Evolutionary conservation across 352 stramenopile species (phyloP).

Genomic region (Globisporangium radiosum): DNA sequence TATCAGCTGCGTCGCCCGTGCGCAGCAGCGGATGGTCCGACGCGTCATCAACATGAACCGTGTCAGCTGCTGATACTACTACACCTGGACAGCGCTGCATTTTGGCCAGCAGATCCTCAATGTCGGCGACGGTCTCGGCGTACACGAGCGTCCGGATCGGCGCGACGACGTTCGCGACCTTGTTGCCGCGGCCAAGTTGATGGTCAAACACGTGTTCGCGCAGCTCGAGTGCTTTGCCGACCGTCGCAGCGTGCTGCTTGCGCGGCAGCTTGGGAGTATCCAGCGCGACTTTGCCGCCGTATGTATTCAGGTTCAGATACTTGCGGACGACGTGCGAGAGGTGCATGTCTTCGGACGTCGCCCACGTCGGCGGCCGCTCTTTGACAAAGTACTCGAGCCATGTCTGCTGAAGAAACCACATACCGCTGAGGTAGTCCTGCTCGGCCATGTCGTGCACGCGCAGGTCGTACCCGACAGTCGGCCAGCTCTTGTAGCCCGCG

Average conservation of each 20-base stretch:
- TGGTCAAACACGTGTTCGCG: conserved; percentile 59
- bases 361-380: conserved; percentile 40
- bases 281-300: conserved; percentile 40
- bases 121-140: conserved; percentile 36
- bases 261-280: conserved; percentile 16
- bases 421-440: conserved; percentile 56
- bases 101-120: conserved; percentile 32
- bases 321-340: conserved; percentile 57
- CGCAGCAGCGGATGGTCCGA: neutral
- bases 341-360: conserved; percentile 58
- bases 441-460: conserved; percentile 26
- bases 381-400: conserved; percentile 66
- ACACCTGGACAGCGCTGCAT: conserved; percentile 19
- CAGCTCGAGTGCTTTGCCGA: conserved; percentile 38
- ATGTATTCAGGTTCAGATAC: conserved; percentile 61
- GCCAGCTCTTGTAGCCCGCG: conserved; percentile 47
- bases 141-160: conserved; percentile 50
- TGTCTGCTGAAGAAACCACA: conserved; percentile 58
- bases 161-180: conserved; percentile 35
- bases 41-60: neutral
- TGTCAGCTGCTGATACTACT: neutral
- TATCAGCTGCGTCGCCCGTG: neutral
- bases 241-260: conserved; percentile 37
- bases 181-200: conserved; percentile 50
- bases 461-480: conserved; percentile 22